phyloP scores from a whole-genome alignment of 2,329 filamentous ascomycete species.

The Catunica adiposa region DNA sequence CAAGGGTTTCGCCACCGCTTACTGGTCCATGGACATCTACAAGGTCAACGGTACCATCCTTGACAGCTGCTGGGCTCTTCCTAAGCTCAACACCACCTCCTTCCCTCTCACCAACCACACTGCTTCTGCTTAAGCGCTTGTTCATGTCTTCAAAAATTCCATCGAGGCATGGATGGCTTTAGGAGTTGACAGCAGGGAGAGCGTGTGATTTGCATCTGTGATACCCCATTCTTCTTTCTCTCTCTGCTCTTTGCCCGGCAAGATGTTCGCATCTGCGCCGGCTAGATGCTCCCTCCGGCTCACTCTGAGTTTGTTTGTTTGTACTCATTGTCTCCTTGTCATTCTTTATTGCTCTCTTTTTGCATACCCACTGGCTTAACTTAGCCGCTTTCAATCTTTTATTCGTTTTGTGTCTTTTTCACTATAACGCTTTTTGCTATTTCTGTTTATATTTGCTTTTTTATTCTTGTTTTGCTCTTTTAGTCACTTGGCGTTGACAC shows the following conservation, averaged over 20 bases:
- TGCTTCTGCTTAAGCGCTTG: not conserved
- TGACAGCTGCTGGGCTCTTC: conserved; percentile 6
- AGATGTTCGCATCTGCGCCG: not conserved
- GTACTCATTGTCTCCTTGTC: conserved; percentile 4
- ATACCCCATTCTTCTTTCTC: not conserved
- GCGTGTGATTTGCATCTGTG: not conserved
- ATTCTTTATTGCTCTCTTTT: conserved; percentile 1
- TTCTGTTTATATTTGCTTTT: not conserved
- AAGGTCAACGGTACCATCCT: not conserved
- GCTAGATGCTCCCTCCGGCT: not conserved
- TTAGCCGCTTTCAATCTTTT: not conserved
- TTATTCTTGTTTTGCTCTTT: not conserved
- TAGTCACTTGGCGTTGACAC: not conserved
- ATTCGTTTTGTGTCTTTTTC: not conserved
- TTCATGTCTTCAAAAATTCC: too few species aligned
- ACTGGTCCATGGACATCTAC: not conserved
- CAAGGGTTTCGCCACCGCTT: conserved; percentile 4
- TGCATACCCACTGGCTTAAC: not conserved
- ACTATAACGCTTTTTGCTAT: not conserved
- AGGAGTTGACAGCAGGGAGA: not conserved
- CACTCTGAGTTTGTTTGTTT: not conserved
- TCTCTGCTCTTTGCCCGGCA: not conserved
- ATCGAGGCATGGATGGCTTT: not conserved
- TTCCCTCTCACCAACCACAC: not conserved
- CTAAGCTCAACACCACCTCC: not conserved